Evolutionary conservation across 371 early-diverging fungal species (phyloP).

Genomic region (Mucor lusitanicus): DNA sequence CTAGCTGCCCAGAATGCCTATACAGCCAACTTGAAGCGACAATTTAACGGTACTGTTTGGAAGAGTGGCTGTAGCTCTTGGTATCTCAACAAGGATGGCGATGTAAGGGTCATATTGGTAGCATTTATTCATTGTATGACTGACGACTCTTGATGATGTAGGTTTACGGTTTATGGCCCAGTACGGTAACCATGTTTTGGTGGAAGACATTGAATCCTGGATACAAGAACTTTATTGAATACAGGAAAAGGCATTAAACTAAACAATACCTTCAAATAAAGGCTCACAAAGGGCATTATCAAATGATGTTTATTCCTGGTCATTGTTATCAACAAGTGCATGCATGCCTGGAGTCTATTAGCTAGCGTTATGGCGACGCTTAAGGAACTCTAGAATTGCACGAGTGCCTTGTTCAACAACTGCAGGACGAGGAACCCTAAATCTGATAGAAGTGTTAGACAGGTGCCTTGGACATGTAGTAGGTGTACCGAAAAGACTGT

Average conservation of each 20-base stretch:
- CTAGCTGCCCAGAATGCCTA: slow-evolving; percentile 15
- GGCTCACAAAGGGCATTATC: no score
- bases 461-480: no score
- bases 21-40: neutral
- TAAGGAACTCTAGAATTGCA: slow-evolving; percentile 60
- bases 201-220: slow-evolving; percentile 1
- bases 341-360: neutral
- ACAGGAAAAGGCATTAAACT: neutral
- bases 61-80: slow-evolving; percentile 25
- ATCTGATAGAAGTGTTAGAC: no score
- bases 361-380: slow-evolving; percentile 21
- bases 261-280: neutral
- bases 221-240: slow-evolving; percentile 11
- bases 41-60: slow-evolving; percentile 26
- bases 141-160: neutral
- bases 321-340: no score
- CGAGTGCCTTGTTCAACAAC: slow-evolving; percentile 66
- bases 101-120: slow-evolving; percentile 4
- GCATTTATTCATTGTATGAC: no score
- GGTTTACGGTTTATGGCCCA: slow-evolving; percentile 12
- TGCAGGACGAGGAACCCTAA: slow-evolving; percentile 65
- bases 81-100: slow-evolving; percentile 20
- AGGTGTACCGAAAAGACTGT: neutral
- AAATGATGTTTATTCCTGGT: no score
- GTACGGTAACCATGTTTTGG: slow-evolving; percentile 10